Evolutionary conservation across 805 yeast species (phyloP).

Genomic region (Wickerhamiella spandovensis): DNA sequence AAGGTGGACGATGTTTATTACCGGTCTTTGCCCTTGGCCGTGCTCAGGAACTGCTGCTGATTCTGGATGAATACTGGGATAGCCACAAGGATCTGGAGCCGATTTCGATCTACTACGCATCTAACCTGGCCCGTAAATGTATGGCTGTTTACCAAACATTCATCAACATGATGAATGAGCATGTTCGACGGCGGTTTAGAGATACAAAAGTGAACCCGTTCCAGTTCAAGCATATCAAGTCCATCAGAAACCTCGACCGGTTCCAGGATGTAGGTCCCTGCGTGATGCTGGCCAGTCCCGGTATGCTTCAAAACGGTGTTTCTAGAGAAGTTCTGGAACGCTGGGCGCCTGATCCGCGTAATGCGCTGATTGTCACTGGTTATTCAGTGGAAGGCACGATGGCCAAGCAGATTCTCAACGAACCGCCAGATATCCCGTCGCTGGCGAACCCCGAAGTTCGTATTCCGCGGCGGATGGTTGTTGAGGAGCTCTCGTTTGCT

Average conservation of each 20-base stretch:
- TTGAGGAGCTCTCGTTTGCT: slow-evolving; percentile 96
- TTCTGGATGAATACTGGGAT: slow-evolving; percentile 92
- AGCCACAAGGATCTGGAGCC: slow-evolving; percentile 68
- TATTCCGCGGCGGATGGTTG: slow-evolving; percentile 73
- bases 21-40: slow-evolving; percentile 96
- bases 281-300: slow-evolving; percentile 93
- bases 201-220: slow-evolving; percentile 82
- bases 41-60: slow-evolving; percentile 84
- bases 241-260: slow-evolving; percentile 63
- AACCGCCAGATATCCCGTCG: slow-evolving; percentile 84
- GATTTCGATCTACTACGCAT: slow-evolving; percentile 79
- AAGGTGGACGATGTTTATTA: slow-evolving; percentile 82
- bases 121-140: slow-evolving; percentile 86
- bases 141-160: slow-evolving; percentile 96
- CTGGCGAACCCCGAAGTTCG: slow-evolving; percentile 63
- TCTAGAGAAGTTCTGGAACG: slow-evolving; percentile 81
- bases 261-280: slow-evolving; percentile 93
- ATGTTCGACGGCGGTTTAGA: slow-evolving; percentile 58
- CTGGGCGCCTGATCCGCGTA: slow-evolving; percentile 96
- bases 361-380: slow-evolving; percentile 81
- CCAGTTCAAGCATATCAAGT: slow-evolving; percentile 72
- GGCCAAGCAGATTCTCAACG: slow-evolving; percentile 81
- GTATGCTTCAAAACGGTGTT: slow-evolving; percentile 95
- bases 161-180: slow-evolving; percentile 94
- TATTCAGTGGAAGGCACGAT: slow-evolving; percentile 97